Percentiles rank a stretch among this genome's conserved stretches.
phyloP scores from a whole-genome alignment of 2,329 filamentous ascomycete genomes.

The Cordyceps fumosorosea region DNA sequence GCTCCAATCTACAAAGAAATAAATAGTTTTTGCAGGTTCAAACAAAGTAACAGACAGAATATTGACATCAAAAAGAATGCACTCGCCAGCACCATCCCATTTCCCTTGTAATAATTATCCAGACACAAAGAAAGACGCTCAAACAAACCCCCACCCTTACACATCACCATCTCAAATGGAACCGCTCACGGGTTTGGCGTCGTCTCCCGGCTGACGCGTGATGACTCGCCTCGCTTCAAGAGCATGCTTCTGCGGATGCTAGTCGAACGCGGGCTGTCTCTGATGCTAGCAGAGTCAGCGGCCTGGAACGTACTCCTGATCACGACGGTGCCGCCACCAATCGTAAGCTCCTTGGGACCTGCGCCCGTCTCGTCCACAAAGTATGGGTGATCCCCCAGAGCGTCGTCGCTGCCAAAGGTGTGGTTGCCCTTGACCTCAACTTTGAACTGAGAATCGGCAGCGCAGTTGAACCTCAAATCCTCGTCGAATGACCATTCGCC shows the following conservation, averaged over 20 bases:
- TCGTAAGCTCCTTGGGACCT: slow-evolving; percentile 64
- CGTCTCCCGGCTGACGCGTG: slow-evolving; percentile 35
- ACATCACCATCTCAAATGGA: not conserved
- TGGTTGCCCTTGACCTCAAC: slow-evolving; percentile 79
- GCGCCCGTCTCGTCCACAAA: slow-evolving; percentile 78
- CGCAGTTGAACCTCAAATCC: slow-evolving; percentile 69
- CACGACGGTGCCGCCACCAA: slow-evolving; percentile 66
- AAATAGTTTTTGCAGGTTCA: slow-evolving; percentile 4
- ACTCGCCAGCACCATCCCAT: not conserved
- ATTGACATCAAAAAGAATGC: not conserved
- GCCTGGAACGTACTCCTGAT: slow-evolving; percentile 66
- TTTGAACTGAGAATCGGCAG: slow-evolving; percentile 80
- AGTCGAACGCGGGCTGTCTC: slow-evolving; percentile 39
- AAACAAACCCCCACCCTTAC: not conserved
- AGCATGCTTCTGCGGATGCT: slow-evolving; percentile 48
- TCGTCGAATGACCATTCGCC: slow-evolving; percentile 69
- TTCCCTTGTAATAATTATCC: slow-evolving; percentile 5
- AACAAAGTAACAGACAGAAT: not conserved
- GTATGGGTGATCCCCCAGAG: slow-evolving; percentile 80
- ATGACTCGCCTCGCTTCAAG: slow-evolving; percentile 40
- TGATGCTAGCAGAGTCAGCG: slow-evolving; percentile 36
- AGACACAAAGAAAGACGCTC: slow-evolving; percentile 11
- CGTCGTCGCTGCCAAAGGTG: slow-evolving; percentile 75
- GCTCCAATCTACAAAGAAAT: not conserved
- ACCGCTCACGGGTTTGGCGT: slow-evolving; percentile 29